phyloP scores from a whole-genome alignment of 352 stramenopile species.

The Pilasporangium apinafurcum region DNA sequence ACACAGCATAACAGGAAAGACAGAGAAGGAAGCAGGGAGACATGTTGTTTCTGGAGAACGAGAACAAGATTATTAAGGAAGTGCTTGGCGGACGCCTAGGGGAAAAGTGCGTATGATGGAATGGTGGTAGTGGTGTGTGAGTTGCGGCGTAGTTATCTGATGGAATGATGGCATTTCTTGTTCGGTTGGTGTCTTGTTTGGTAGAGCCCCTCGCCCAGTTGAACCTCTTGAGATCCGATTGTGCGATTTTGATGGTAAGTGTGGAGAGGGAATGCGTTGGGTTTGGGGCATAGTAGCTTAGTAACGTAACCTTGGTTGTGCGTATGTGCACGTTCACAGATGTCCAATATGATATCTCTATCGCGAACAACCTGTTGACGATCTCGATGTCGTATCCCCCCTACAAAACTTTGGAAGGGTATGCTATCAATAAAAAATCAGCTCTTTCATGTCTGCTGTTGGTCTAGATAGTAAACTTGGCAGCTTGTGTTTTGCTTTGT shows the following conservation, averaged over 20 bases:
- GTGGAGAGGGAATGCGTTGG: neutral
- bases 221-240: constrained; percentile 70
- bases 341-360: constrained; percentile 81
- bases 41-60: constrained; percentile 82
- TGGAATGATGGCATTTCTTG: neutral
- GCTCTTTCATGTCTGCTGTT: neutral
- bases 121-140: neutral
- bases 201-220: constrained; percentile 68
- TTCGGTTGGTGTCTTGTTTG: neutral
- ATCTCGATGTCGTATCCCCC: constrained; percentile 76
- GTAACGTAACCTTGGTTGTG: neutral
- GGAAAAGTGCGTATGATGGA: constrained; percentile 38
- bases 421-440: too few relatives aligned
- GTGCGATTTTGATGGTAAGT: constrained; percentile 81
- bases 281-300: neutral
- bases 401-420: constrained; percentile 68
- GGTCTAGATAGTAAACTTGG: neutral
- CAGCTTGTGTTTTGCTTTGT: constrained; percentile 4
- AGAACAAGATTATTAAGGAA: constrained; percentile 89
- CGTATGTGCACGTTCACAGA: constrained; percentile 22
- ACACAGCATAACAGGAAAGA: constrained; percentile 9
- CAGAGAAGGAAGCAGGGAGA: neutral
- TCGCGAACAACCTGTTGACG: constrained; percentile 53
- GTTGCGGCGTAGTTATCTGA: neutral
- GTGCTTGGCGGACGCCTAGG: constrained; percentile 65